A percentile compares a stretch with the other conserved stretches of the same genome.
phyloP scores from a whole-genome alignment of 2,329 filamentous ascomycete genomes.

The Simplicillium sp. region DNA sequence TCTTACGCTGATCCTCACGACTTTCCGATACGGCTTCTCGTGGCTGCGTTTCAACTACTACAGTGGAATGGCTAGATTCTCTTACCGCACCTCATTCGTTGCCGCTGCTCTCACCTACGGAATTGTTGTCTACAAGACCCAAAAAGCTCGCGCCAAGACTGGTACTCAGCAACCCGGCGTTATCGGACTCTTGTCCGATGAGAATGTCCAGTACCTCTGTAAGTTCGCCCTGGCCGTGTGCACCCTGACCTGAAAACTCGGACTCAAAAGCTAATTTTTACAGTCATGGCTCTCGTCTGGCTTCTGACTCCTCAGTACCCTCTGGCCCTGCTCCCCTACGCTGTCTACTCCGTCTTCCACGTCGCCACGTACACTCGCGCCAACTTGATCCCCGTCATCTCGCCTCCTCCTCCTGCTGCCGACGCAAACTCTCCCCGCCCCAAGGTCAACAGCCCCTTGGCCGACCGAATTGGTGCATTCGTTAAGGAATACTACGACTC shows the following conservation, averaged over 20 bases:
- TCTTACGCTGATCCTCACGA: conserved; percentile 72
- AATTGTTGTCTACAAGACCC: conserved; percentile 97
- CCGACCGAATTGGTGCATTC: conserved; percentile 80
- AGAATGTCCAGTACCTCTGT: conserved; percentile 98
- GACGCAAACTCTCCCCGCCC: conserved; percentile 46
- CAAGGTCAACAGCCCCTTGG: conserved; percentile 46
- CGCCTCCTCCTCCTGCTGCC: conserved; percentile 53
- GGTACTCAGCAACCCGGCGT: conserved; percentile 52
- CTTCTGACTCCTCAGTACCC: conserved; percentile 84
- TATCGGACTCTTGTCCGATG: conserved; percentile 66
- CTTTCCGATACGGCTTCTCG: conserved; percentile 73
- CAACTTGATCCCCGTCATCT: conserved; percentile 81
- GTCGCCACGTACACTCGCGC: conserved; percentile 92
- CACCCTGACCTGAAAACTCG: too few relatives aligned
- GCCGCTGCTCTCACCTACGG: conserved; percentile 89
- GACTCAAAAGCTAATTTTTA: conserved; percentile 11
- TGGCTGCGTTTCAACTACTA: conserved; percentile 86
- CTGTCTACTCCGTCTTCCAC: conserved; percentile 97
- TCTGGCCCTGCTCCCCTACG: conserved; percentile 85
- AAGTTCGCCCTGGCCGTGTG: conserved; percentile 25
- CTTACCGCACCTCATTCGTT: conserved; percentile 84
- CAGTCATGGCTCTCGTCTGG: conserved; percentile 92
- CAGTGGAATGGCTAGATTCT: conserved; percentile 65
- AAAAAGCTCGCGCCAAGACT: conserved; percentile 72
- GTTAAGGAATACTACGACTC: conserved; percentile 97